phyloP scores from a whole-genome alignment of 148 eudicot genomes.

The Cornus suecica region DNA sequence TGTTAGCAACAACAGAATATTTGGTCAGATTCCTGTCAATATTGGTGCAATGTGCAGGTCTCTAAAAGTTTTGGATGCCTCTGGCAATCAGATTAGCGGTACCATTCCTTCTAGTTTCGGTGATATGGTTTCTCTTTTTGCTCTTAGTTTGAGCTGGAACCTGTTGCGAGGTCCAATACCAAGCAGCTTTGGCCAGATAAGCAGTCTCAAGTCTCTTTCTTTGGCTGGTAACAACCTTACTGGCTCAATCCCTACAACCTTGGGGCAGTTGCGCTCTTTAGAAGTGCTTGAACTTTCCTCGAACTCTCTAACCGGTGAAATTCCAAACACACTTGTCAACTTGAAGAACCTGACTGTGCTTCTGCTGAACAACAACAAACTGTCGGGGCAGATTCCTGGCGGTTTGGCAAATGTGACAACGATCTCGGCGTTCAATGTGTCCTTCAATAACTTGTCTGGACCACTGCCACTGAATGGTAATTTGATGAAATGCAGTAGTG shows the following conservation, averaged over 20 bases:
- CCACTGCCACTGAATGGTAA: slow-evolving; percentile 27
- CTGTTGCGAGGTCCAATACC: slow-evolving; percentile 38
- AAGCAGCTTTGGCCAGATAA: slow-evolving; percentile 27
- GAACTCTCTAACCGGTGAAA: slow-evolving; percentile 39
- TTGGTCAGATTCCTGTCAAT: slow-evolving; percentile 34
- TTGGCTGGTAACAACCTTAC: slow-evolving; percentile 38
- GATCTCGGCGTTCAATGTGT: slow-evolving; percentile 35
- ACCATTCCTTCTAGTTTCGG: slow-evolving; percentile 38
- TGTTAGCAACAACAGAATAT: slow-evolving; percentile 35
- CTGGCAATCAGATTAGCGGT: slow-evolving; percentile 40
- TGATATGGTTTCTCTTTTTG: slow-evolving; percentile 29
- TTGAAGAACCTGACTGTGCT: slow-evolving; percentile 38
- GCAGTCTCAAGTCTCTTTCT: slow-evolving; percentile 31
- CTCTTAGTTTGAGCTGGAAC: slow-evolving; percentile 44
- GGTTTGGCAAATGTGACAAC: slow-evolving; percentile 35
- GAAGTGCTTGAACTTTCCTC: slow-evolving; percentile 46
- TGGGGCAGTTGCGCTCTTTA: slow-evolving; percentile 40
- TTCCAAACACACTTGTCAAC: slow-evolving; percentile 40
- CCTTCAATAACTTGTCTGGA: slow-evolving; percentile 48
- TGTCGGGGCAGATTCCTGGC: slow-evolving; percentile 38
- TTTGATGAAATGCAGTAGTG: slow-evolving; percentile 35
- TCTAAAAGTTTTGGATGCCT: slow-evolving; percentile 37
- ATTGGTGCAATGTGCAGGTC: slow-evolving; percentile 32
- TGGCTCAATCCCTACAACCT: slow-evolving; percentile 37
- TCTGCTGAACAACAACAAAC: slow-evolving; percentile 39